phyloP scores from a whole-genome alignment of 2,329 filamentous ascomycete genomes.

The Xylariaceae sp. region DNA sequence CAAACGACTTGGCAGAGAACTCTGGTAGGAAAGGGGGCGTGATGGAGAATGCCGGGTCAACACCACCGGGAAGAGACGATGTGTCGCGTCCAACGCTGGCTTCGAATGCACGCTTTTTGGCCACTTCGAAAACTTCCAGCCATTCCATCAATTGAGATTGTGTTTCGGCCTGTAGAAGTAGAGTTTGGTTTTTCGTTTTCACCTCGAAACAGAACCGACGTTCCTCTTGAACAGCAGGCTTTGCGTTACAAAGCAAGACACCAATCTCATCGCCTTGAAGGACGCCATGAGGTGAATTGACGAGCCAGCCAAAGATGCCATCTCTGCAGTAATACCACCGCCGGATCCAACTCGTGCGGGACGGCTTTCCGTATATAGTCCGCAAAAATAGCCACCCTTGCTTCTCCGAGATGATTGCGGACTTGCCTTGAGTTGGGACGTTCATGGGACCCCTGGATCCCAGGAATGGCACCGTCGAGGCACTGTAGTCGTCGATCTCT shows the following conservation, averaged over 20 bases:
- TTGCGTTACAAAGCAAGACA: conserved; percentile 87
- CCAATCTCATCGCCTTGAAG: conserved; percentile 96
- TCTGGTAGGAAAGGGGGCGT: conserved; percentile 84
- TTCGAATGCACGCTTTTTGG: conserved; percentile 89
- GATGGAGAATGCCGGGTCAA: conserved; percentile 85
- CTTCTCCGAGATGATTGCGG: conserved; percentile 66
- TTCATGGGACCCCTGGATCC: conserved; percentile 67
- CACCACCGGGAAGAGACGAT: conserved; percentile 44
- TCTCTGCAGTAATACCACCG: conserved; percentile 96
- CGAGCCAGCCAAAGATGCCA: conserved; percentile 92
- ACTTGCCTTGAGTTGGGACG: conserved; percentile 53
- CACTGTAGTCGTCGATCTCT: conserved; percentile 88
- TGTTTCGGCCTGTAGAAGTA: conserved; percentile 88
- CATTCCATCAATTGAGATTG: conserved; percentile 91
- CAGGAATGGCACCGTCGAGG: conserved; percentile 85
- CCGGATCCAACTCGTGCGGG: conserved; percentile 82
- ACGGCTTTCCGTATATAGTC: conserved; percentile 80
- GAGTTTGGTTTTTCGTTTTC: conserved; percentile 91
- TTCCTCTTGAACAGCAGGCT: conserved; percentile 88
- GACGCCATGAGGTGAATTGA: conserved; percentile 81
- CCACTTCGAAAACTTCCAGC: conserved; percentile 89
- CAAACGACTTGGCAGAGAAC: conserved; percentile 77
- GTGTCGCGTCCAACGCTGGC: conserved; percentile 57
- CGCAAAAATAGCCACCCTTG: conserved; percentile 92
- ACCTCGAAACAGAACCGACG: conserved; percentile 96